Evolutionary conservation across 177 flowering plant species (phyloP), one percentile per base, ranked within the genome.

Genomic region (Vitis hybrid): DNA sequence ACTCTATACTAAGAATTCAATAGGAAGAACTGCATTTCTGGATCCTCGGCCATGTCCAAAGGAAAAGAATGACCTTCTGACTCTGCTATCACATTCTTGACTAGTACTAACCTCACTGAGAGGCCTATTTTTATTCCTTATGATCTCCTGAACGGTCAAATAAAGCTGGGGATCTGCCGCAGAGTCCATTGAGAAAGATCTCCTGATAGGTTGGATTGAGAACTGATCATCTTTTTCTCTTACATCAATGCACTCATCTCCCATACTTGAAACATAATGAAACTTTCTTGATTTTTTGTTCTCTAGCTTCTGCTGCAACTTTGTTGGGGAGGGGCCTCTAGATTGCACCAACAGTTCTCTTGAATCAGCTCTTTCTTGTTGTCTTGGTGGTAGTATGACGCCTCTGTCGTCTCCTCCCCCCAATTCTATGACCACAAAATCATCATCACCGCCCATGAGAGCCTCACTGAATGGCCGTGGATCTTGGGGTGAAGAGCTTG

Each of bases 141-240:
- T 19, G 17, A 79, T 78, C 9, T 65, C 79, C 72, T 81, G 82
- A 64, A 84, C 86, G 13, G 85, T 70, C 54, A 75, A 63, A 74
- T 78, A 82, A 71, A 86, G 79, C 57, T 81, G 85, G 13, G 63
- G 64, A 63, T 82, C 87, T 1, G 71, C 77, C 6, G 86, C 83
- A 9, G 90, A 87, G 76, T 86, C 89, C 81, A 84, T 61, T 0
- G 91, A 87, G 71, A 87, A 78, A 5, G 91, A 87, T 77, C 89
- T 80, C 63, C 91, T 75, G 8, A 87, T 78, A 3, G 89, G 88
- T 49, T 84, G 84, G 51, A 80, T 67, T 0, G 35, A 54, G 40
- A 79, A 74, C 62, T 73, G 71, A 50, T 87, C 85, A 57, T 81
- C 85, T 62, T 76, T 75, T 11, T 65, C 50, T 63, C 91, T 78